A percentile compares a stretch with the other conserved stretches of the same genome.
phyloP scores from a whole-genome alignment of 495 filamentous ascomycete genomes.

The Geopyxis carbonaria region DNA sequence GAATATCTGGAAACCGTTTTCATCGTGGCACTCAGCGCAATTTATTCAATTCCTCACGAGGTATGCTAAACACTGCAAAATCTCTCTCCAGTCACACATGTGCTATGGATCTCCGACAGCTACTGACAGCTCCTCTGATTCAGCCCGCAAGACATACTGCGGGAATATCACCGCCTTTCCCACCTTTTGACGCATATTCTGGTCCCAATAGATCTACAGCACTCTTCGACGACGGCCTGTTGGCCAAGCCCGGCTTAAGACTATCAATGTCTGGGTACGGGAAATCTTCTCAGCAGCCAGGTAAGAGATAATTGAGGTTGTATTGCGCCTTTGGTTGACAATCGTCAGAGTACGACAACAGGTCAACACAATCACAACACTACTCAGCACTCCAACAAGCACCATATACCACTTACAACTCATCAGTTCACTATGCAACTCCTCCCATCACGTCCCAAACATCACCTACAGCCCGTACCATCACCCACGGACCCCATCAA shows the following conservation, averaged over 20 bases:
- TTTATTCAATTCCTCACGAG: constrained; percentile 15
- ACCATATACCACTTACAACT: constrained; percentile 21
- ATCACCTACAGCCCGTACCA: constrained; percentile 11
- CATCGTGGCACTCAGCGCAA: constrained; percentile 26
- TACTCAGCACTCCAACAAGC: constrained; percentile 16
- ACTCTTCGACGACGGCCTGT: constrained; percentile 28
- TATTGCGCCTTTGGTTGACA: too few relatives aligned
- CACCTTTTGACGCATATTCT: constrained; percentile 18
- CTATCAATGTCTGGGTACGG: constrained; percentile 41
- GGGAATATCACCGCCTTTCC: constrained; percentile 7
- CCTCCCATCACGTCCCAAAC: constrained; percentile 11
- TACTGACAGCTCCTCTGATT: constrained; percentile 5
- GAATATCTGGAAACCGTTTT: too few relatives aligned
- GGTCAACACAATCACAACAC: constrained; percentile 28
- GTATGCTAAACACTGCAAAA: too few relatives aligned
- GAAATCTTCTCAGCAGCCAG: constrained; percentile 30
- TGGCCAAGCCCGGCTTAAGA: constrained; percentile 28
- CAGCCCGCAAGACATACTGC: constrained; percentile 15
- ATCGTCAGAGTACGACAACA: constrained; percentile 32
- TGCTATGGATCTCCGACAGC: too few relatives aligned
- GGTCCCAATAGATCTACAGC: constrained; percentile 16
- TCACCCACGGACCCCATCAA: constrained; percentile 17
- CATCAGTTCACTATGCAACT: constrained; percentile 19
- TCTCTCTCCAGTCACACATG: too few relatives aligned
- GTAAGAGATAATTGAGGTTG: too few relatives aligned